Percentiles rank a stretch among this genome's conserved stretches.
Conservation (phyloP, 2,329 filamentous ascomycete species). For the Chaetomiaceae sp. region DNA sequence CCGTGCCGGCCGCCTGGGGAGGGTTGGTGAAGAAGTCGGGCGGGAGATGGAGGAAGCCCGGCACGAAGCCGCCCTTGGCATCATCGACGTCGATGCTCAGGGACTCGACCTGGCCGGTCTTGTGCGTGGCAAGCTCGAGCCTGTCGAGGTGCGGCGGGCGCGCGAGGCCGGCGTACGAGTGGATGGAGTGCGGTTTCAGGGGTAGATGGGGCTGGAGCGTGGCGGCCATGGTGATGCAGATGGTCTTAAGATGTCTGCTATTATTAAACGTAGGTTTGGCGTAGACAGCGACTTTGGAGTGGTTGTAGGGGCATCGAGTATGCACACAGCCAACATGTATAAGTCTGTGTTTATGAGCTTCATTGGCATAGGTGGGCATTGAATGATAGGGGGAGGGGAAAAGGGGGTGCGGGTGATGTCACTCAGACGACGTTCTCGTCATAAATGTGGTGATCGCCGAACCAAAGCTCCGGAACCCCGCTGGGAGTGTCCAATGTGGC, state of each 20-base stretch:
- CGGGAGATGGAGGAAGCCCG: conserved; percentile 32
- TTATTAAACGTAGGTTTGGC: neutral
- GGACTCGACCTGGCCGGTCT: conserved; percentile 11
- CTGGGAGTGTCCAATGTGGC: too few species aligned
- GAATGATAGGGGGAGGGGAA: neutral
- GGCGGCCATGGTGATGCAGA: conserved; percentile 15
- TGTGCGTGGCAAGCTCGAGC: conserved; percentile 11
- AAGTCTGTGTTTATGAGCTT: neutral
- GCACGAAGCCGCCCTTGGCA: conserved; percentile 21
- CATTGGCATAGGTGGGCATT: neutral
- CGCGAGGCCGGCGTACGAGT: conserved; percentile 14
- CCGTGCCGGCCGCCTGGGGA: conserved; percentile 14
- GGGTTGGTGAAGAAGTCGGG: conserved; percentile 23
- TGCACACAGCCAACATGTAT: neutral
- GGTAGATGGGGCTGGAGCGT: conserved; percentile 6
- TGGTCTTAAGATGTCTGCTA: too few species aligned
- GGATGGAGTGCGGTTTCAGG: conserved; percentile 13
- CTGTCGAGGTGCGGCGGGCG: conserved; percentile 17
- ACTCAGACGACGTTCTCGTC: conserved; percentile 3
- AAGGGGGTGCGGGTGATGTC: conserved; percentile 12
- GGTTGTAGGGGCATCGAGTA: neutral
- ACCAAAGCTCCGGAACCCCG: neutral
- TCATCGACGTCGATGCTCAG: conserved; percentile 19
- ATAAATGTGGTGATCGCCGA: neutral
- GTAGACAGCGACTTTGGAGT: too few species aligned